Base-by-base conservation (phyloP, 371 early-diverging fungal species). In the Syncephalastrum racemosum region DNA sequence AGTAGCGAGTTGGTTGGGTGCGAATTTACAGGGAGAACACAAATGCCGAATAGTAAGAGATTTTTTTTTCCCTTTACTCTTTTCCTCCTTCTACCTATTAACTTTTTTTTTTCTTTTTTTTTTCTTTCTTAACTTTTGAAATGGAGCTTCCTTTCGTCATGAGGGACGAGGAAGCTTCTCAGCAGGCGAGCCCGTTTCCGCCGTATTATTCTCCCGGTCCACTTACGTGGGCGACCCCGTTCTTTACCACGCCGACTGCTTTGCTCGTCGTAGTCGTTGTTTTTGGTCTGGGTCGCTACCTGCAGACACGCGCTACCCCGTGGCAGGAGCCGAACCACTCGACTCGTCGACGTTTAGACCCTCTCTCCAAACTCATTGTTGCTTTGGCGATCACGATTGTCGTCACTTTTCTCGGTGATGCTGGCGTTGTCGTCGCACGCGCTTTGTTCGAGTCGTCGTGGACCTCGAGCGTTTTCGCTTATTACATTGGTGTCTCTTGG, bases 401-500 rank as follows among this genome's bases (percentile, higher is more conserved):
- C 8, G 16, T 59, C 24, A 64, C 60, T 15, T 70, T 66, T 49
- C 22, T 76, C 14, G 61, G 54, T n/a, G 77, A 76, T 50, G 64
- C 68, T 15, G 47, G 50, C 7, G 65, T 70, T 2, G 50, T 76
- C 31, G 64, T 66, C 14, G 41, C 56, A 40, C 66, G 68, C 25
- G 72, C 68, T 10, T 45, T 77, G 41, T 15, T 66, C 3, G 68
- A 71, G 8, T 31, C 51, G 2, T 36, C 53, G n/a, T 74, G 62
- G 60, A 61, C 68, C 15, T 64, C 76, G 0, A 48, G 61, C 2
- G 57, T 69, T 6, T 59, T 74, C 14, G 56, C 67, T 4, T 79
- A 74, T 42, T 79, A 73, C 41, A 62, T 65, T 51, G 65, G 49
- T 14, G 23, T 63, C 0, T 74, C 75, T 16, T 73, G 67, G 60